Base-by-base conservation (phyloP, 257 asterid species). In the Lycium barbarum region DNA sequence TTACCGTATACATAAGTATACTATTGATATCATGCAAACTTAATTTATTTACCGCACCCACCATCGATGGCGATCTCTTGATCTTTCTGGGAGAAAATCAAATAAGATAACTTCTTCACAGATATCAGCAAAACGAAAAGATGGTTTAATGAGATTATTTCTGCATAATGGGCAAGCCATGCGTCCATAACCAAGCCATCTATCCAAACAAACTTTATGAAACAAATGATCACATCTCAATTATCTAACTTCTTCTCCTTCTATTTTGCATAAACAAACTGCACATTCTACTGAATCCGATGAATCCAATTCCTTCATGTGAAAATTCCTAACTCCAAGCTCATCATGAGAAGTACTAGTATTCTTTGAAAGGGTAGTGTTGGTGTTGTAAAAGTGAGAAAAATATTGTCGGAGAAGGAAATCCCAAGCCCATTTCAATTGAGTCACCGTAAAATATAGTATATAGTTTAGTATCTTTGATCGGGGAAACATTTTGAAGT, bases 131-230 rank as follows among this genome's bases (percentile, higher is more conserved):
- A 18, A 71, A 71, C 17, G 2, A 72, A 47, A 18, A 72, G 15
- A 18, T 40, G 57, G 13, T 49, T 10, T 43, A 43, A 43, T 72
- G 15, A 72, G 20, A 18, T 45, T 9, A 72, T 72, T 72, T 45
- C 80, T 72, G 22, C 80, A 72, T 51, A 72, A 43, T 5, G 80
- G 80, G 2, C 80, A 72, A 0, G 38, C 43, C 58, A n/a, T 43
- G 4, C 0, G 57, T 71, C 79, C 79, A 43, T 43, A 72, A 18
- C 57, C 80, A 72, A 72, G 14, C 80, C 80, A 72, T 72, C 80
- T 72, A 72, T 72, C 80, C 43, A 72, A 35, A 2, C 57, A 71
- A 71, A 40, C 55, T 43, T 9, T 71, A 6, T 71, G 79, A 71
- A 71, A 71, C 17, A 9, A 4, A 43, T 71, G 79, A 71, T 71